Percentiles rank a stretch among this genome's conserved stretches.
Conservation (phyloP, 1,139 yeast species). For the Tardiomyces digboiensis region DNA sequence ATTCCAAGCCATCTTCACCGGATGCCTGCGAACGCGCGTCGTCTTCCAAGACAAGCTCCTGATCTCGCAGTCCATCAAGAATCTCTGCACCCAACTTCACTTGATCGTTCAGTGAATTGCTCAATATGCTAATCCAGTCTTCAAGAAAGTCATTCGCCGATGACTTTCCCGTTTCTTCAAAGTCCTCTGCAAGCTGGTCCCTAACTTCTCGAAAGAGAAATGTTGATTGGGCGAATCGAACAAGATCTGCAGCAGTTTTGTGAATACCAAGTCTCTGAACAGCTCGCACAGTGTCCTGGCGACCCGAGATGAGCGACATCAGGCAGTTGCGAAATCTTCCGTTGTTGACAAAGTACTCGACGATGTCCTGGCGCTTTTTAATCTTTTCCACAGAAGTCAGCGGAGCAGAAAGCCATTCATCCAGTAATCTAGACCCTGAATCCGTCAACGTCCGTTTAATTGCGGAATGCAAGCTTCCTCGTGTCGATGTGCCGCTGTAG, state of each 20-base stretch:
- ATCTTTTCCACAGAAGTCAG: conserved; percentile 50
- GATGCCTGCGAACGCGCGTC: not conserved
- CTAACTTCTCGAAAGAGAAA: not conserved
- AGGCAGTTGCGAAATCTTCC: conserved; percentile 29
- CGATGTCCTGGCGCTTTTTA: conserved; percentile 50
- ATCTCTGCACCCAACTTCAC: conserved; percentile 10
- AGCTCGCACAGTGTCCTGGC: conserved; percentile 30
- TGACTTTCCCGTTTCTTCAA: not conserved
- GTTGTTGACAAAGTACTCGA: conserved; percentile 41
- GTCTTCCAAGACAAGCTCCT: conserved; percentile 3
- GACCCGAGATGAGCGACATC: conserved; percentile 9
- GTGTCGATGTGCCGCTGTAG: conserved; percentile 44
- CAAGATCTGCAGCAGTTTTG: conserved; percentile 4
- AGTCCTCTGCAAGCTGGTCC: not conserved
- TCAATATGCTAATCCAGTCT: conserved; percentile 9
- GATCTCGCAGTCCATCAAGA: conserved; percentile 8
- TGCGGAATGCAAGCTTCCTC: conserved; percentile 63
- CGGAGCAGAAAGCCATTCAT: conserved; percentile 82
- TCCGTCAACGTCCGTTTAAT: conserved; percentile 68
- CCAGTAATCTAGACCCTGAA: conserved; percentile 68
- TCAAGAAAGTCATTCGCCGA: not conserved
- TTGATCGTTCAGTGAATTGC: conserved; percentile 4
- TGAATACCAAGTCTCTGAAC: conserved; percentile 36
- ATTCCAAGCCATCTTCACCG: conserved; percentile 1
- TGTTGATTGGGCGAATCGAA: not conserved